Conservation (phyloP, 345 rosid species). For the Noccaea bulbosa region DNA sequence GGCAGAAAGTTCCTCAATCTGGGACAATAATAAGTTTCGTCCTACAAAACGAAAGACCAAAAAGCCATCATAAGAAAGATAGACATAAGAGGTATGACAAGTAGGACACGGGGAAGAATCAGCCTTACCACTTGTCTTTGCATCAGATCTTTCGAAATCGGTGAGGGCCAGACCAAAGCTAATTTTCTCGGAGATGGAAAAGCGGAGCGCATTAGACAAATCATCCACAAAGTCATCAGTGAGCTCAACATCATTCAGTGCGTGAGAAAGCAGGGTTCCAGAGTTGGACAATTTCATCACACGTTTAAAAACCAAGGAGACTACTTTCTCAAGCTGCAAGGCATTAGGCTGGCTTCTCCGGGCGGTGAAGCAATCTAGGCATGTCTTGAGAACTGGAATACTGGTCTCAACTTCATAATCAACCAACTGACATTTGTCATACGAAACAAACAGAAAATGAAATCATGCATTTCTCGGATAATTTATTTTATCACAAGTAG, state of each 20-base stretch:
- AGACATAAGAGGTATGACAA: neutral
- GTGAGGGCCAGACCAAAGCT: conserved; percentile 73
- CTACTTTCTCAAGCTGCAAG: conserved; percentile 51
- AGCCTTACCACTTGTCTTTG: conserved; percentile 56
- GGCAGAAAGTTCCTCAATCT: conserved; percentile 62
- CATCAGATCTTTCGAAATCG: conserved; percentile 59
- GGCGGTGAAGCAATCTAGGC: conserved; percentile 59
- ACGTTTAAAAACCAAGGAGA: conserved; percentile 58
- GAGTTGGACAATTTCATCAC: conserved; percentile 63
- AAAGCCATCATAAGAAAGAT: neutral
- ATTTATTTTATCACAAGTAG: neutral
- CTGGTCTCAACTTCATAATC: conserved; percentile 68
- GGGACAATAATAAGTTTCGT: conserved; percentile 67
- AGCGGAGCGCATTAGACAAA: conserved; percentile 50
- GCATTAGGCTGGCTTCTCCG: conserved; percentile 48
- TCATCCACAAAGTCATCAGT: conserved; percentile 54
- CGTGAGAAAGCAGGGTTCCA: conserved; percentile 62
- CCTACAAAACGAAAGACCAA: conserved; percentile 49
- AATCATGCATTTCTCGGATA: neutral
- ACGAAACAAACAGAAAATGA: neutral
- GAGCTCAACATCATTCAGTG: conserved; percentile 53
- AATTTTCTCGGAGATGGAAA: conserved; percentile 72
- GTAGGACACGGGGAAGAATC: neutral
- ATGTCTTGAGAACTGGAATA: conserved; percentile 62
- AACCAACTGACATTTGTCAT: conserved; percentile 51